Evolutionary conservation across 176 grass and related monocot species (phyloP).

Genomic region (Cenchrus fungigraminus): DNA sequence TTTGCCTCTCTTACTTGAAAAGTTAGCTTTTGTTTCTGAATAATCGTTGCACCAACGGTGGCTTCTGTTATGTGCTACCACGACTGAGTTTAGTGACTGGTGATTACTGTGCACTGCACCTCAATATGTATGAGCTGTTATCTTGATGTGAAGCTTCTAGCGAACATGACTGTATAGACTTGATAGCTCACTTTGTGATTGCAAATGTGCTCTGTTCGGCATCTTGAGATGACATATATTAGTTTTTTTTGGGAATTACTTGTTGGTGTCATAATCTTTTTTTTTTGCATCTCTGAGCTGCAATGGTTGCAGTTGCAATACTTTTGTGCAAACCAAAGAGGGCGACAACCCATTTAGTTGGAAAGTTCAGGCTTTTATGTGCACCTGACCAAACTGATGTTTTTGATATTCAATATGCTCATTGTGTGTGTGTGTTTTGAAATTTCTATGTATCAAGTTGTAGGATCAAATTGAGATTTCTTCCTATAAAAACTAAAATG

Average conservation of each 20-base stretch:
- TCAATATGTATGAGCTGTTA: background rate
- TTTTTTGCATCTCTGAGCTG: too few relatives aligned
- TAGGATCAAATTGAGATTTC: too few relatives aligned
- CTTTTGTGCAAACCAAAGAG: background rate
- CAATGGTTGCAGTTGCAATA: background rate
- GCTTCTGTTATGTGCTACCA: background rate
- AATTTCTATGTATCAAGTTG: too few relatives aligned
- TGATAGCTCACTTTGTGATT: background rate
- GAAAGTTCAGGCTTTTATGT: background rate
- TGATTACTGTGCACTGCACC: background rate
- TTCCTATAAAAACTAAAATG: too few relatives aligned
- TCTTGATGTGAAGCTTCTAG: conserved; percentile 26
- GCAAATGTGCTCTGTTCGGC: background rate
- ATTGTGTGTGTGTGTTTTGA: too few relatives aligned
- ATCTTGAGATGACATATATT: background rate
- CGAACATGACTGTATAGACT: background rate
- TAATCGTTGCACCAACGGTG: conserved; percentile 33
- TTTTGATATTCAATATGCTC: too few relatives aligned
- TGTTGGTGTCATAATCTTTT: background rate
- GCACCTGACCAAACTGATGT: background rate
- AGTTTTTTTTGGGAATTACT: background rate
- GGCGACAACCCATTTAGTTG: too few relatives aligned
- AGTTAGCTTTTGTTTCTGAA: conserved; percentile 27
- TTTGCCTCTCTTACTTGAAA: background rate
- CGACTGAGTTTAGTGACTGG: too few relatives aligned